A percentile compares a stretch with the other conserved stretches of the same genome.
Evolutionary conservation across 73 alveolate genomes (phyloP).

Genomic region (Diophrys sp.): DNA sequence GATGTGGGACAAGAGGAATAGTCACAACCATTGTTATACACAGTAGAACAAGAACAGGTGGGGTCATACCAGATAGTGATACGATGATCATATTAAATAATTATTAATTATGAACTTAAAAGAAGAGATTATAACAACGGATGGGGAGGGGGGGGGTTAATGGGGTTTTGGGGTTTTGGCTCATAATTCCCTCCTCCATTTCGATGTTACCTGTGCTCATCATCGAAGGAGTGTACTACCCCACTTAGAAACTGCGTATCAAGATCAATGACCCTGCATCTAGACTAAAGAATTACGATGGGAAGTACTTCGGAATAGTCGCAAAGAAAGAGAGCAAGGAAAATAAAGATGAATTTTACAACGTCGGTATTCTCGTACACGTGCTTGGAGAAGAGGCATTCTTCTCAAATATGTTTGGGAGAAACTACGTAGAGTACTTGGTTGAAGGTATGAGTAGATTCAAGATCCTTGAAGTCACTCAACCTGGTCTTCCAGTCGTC

Average conservation of each 20-base stretch:
- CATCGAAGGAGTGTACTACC: constrained; percentile 43
- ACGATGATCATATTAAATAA: too few species aligned
- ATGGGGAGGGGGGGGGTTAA: too few species aligned
- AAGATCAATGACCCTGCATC: constrained; percentile 28
- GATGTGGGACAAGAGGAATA: too few species aligned
- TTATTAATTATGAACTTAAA: background rate
- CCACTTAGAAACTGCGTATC: constrained; percentile 34
- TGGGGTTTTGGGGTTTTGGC: too few species aligned
- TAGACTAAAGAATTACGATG: background rate
- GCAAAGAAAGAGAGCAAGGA: background rate
- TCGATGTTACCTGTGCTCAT: constrained; percentile 26
- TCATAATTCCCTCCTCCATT: too few species aligned
- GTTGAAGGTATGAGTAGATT: constrained; percentile 48
- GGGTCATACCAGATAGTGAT: too few species aligned
- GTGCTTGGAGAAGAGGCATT: constrained; percentile 43
- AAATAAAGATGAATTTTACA: constrained; percentile 3
- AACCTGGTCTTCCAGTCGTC: constrained; percentile 8
- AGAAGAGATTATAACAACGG: background rate
- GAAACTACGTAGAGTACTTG: constrained; percentile 42
- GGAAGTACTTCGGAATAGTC: constrained; percentile 3
- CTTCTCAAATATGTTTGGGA: constrained; percentile 38
- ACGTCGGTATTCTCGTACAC: constrained; percentile 40
- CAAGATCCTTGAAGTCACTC: constrained; percentile 32
- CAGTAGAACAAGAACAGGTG: too few species aligned
- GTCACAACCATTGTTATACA: too few species aligned